Evolutionary conservation across 208 protist species (phyloP).

Genomic region (Tetramitus jugosus): DNA sequence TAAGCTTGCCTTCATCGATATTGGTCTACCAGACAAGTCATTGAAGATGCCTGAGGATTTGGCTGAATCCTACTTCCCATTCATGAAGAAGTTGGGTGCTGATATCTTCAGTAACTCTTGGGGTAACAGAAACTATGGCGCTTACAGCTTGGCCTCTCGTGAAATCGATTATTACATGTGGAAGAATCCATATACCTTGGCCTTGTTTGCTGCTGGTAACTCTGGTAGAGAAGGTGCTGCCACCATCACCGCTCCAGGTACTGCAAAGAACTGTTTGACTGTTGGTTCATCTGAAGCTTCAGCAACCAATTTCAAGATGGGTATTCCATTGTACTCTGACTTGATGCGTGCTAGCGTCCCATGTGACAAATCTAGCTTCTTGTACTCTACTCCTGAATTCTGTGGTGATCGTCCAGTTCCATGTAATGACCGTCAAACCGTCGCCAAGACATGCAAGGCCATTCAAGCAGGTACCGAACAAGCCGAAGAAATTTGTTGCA

Average conservation of each 20-base stretch:
- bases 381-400: no score
- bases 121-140: background rate
- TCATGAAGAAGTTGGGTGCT: constrained; percentile 10
- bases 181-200: background rate
- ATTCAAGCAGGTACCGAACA: background rate
- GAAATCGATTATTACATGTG: constrained; percentile 15
- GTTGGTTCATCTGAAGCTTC: constrained; percentile 4
- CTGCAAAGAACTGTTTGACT: constrained; percentile 16
- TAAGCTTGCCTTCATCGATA: constrained; percentile 11
- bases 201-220: constrained; percentile 23
- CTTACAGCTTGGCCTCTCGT: background rate
- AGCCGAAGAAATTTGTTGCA: background rate
- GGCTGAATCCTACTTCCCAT: background rate
- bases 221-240: background rate
- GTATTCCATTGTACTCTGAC: constrained; percentile 10
- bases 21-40: background rate
- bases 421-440: background rate
- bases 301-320: background rate
- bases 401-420: background rate
- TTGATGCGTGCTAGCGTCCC: no score
- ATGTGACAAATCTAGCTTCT: no score
- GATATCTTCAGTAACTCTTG: constrained; percentile 3
- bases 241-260: constrained; percentile 4
- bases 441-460: no score
- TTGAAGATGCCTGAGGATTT: constrained; percentile 16